phyloP scores from a whole-genome alignment of 305 asterid genomes.

The Striga hermonthica region DNA sequence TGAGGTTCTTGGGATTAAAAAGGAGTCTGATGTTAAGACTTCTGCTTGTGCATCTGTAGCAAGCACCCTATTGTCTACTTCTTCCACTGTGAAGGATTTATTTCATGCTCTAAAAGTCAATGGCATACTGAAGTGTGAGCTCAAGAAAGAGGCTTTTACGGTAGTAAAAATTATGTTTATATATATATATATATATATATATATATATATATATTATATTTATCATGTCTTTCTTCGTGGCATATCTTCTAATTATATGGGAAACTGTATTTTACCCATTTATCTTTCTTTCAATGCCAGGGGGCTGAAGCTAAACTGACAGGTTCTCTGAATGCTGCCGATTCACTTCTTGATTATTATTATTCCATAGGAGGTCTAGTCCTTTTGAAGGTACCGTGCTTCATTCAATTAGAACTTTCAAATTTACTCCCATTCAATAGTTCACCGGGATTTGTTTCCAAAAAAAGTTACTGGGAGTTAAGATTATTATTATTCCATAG shows the following conservation, averaged over 20 bases:
- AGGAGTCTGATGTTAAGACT: conserved; percentile 45
- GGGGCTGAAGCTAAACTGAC: conserved; percentile 59
- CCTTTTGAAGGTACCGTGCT: background rate
- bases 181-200: no score
- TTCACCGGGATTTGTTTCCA: no score
- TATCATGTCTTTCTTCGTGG: no score
- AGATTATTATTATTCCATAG: no score
- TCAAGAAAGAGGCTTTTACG: conserved; percentile 45
- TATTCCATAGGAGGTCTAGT: background rate
- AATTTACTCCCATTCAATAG: background rate
- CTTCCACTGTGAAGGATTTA: conserved; percentile 59
- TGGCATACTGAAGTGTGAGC: conserved; percentile 69
- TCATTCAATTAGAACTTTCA: background rate
- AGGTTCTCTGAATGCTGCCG: conserved; percentile 50
- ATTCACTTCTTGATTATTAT: conserved; percentile 28
- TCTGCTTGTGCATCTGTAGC: conserved; percentile 64
- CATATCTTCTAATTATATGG: conserved; percentile 3
- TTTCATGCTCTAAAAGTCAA: conserved; percentile 67
- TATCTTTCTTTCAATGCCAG: conserved; percentile 38
- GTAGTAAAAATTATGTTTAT: conserved; percentile 39
- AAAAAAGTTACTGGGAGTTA: no score
- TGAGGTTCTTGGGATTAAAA: conserved; percentile 75
- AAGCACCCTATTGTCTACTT: conserved; percentile 47
- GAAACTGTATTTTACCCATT: conserved; percentile 21
- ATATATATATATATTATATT: no score